These are phyloP conservation scores for Leccinum obscurum DNA, from an alignment of 768 basidiomycete species.

Conservation along the genomic window DNA sequence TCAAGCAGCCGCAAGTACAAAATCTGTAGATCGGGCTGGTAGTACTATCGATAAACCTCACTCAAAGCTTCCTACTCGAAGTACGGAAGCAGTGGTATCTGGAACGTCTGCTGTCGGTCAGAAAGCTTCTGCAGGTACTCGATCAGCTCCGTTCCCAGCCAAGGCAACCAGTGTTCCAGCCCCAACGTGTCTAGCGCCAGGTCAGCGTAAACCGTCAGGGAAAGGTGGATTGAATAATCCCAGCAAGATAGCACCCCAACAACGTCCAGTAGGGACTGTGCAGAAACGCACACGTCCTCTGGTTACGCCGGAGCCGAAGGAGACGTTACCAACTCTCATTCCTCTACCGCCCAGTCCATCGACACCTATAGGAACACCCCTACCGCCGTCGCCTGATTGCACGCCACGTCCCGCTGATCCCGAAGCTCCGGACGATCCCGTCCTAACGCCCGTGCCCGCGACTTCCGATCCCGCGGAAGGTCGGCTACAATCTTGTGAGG, in stretches of 20 bases:
- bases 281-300: slow-evolving; percentile 16
- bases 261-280: slow-evolving; percentile 7
- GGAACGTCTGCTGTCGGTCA: slow-evolving; percentile 9
- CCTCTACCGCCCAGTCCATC: slow-evolving; percentile 25
- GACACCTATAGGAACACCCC: slow-evolving; percentile 19
- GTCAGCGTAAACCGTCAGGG: slow-evolving; percentile 11
- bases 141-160: slow-evolving; percentile 3
- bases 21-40: slow-evolving; percentile 1
- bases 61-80: slow-evolving; percentile 14
- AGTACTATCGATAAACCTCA: slow-evolving; percentile 3
- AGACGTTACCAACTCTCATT: slow-evolving; percentile 16
- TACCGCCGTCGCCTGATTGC: slow-evolving; percentile 22
- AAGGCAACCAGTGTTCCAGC: slow-evolving; percentile 10
- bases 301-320: slow-evolving; percentile 16
- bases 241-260: slow-evolving; percentile 3
- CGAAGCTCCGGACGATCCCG: slow-evolving; percentile 6
- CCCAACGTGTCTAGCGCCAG: not conserved
- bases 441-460: not conserved
- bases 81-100: slow-evolving; percentile 1
- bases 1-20: slow-evolving; percentile 3
- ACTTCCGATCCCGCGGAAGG: not conserved
- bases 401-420: slow-evolving; percentile 2
- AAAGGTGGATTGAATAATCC: slow-evolving; percentile 14
- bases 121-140: slow-evolving; percentile 11
- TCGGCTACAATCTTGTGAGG: slow-evolving; percentile 1